Evolutionary conservation across 2,329 filamentous ascomycete species (phyloP).

Genomic region (Acrodontium crateriforme): DNA sequence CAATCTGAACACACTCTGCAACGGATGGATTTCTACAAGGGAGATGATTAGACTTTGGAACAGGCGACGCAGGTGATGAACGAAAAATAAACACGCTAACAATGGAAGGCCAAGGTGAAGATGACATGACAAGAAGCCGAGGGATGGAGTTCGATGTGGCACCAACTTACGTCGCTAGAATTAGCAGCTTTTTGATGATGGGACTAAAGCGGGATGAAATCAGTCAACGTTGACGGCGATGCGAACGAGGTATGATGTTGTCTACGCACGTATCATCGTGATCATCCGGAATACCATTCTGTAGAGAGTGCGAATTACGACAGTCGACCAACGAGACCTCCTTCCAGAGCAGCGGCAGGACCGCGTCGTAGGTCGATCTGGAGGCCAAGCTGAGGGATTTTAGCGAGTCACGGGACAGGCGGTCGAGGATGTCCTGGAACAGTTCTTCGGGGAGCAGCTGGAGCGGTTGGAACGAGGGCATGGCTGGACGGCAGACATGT

Average conservation of each 20-base stretch:
- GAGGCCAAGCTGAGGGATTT: constrained; percentile 22
- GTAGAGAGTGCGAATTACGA: constrained; percentile 14
- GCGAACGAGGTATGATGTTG: not conserved
- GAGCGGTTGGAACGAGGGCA: constrained; percentile 4
- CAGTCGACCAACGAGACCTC: constrained; percentile 28
- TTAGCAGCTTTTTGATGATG: constrained; percentile 28
- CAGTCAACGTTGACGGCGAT: constrained; percentile 26
- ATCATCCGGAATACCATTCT: constrained; percentile 2
- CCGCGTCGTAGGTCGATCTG: constrained; percentile 22
- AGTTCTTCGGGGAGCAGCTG: constrained; percentile 28
- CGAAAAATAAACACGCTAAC: too few species aligned
- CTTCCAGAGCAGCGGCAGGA: constrained; percentile 27
- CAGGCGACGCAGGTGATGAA: too few species aligned
- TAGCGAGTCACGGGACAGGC: constrained; percentile 21
- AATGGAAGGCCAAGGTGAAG: not conserved
- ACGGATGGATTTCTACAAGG: constrained; percentile 24
- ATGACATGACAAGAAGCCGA: too few species aligned
- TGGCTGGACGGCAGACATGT: too few species aligned
- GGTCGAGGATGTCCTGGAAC: constrained; percentile 25
- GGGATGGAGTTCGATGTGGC: not conserved
- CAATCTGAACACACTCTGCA: constrained; percentile 28
- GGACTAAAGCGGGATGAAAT: too few species aligned
- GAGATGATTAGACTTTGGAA: not conserved
- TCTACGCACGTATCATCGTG: not conserved
- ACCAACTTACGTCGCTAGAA: constrained; percentile 25